Evolutionary conservation across 768 basidiomycete species (phyloP).

Genomic region (Xanthoconium purpureum): DNA sequence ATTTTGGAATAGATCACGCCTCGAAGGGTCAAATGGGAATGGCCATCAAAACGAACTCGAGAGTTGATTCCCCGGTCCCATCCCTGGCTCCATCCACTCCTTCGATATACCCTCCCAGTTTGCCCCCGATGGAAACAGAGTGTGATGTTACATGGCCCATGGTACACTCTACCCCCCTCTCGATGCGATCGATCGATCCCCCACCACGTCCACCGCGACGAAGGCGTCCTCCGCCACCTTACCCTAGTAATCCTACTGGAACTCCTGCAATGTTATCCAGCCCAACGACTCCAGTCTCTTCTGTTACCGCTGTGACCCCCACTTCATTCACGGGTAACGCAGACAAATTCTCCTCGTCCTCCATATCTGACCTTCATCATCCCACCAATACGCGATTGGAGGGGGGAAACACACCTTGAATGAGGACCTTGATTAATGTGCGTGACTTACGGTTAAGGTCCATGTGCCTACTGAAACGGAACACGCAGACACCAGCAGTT

Average conservation of each 20-base stretch:
- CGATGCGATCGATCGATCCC: conserved; percentile 1
- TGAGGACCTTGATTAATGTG: conserved; percentile 1
- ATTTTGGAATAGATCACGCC: conserved; percentile 10
- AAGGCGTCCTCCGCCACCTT: conserved; percentile 18
- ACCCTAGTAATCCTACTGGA: not conserved
- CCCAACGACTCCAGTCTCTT: not conserved
- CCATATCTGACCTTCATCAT: not conserved
- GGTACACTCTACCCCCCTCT: not conserved
- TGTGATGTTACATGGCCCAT: conserved; percentile 17
- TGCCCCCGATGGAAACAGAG: conserved; percentile 33
- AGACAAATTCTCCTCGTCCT: not conserved
- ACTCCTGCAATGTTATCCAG: not conserved
- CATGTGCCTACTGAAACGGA: conserved; percentile 3
- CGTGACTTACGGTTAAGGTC: not conserved
- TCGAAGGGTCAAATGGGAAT: conserved; percentile 12
- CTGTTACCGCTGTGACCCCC: conserved; percentile 1
- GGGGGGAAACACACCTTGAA: not conserved
- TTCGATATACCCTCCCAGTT: conserved; percentile 47
- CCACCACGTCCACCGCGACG: conserved; percentile 15
- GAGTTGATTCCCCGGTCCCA: conserved; percentile 1
- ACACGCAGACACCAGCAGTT: not conserved
- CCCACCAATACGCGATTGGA: not conserved
- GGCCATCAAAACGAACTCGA: conserved; percentile 22
- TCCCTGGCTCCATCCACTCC: conserved; percentile 45
- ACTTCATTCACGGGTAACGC: conserved; percentile 17